Evolutionary conservation across 176 grass and related monocot genomes (phyloP).

Genomic region (Musa itinerans): DNA sequence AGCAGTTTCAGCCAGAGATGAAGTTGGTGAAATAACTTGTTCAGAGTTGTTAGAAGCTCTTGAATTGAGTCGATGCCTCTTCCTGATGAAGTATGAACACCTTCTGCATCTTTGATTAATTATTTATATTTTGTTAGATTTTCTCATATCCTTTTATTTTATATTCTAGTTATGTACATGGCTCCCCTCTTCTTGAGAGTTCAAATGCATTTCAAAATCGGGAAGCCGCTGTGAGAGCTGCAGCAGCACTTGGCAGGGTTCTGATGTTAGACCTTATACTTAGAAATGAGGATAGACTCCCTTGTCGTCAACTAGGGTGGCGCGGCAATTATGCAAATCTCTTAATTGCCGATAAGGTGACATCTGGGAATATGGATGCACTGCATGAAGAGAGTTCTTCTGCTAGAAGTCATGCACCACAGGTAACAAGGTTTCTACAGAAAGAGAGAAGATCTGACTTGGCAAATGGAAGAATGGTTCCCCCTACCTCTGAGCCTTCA

Average conservation of each 20-base stretch:
- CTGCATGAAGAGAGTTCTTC: conserved; percentile 24
- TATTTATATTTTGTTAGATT: conserved; percentile 12
- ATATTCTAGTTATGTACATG: conserved; percentile 80
- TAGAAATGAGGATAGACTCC: conserved; percentile 84
- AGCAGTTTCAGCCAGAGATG: conserved; percentile 53
- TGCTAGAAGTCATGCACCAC: conserved; percentile 27
- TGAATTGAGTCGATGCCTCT: conserved; percentile 86
- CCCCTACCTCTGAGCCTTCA: conserved; percentile 18
- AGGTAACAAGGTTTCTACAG: conserved; percentile 24
- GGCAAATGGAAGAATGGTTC: conserved; percentile 30
- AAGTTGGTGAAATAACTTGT: conserved; percentile 76
- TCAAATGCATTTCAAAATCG: conserved; percentile 62
- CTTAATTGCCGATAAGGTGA: conserved; percentile 55
- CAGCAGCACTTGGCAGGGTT: conserved; percentile 64
- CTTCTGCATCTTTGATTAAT: conserved; percentile 9
- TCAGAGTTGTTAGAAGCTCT: conserved; percentile 93
- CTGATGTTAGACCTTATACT: conserved; percentile 90
- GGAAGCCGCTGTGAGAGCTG: conserved; percentile 44
- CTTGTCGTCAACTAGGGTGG: conserved; percentile 86
- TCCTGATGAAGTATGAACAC: conserved; percentile 80
- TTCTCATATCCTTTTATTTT: conserved; percentile 9
- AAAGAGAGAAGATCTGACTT: conserved; percentile 42
- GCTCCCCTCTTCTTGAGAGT: conserved; percentile 76
- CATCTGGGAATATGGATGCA: conserved; percentile 19
- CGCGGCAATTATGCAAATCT: conserved; percentile 87